Evolutionary conservation across 345 rosid genomes (phyloP).

Genomic region (Mangifera indica): DNA sequence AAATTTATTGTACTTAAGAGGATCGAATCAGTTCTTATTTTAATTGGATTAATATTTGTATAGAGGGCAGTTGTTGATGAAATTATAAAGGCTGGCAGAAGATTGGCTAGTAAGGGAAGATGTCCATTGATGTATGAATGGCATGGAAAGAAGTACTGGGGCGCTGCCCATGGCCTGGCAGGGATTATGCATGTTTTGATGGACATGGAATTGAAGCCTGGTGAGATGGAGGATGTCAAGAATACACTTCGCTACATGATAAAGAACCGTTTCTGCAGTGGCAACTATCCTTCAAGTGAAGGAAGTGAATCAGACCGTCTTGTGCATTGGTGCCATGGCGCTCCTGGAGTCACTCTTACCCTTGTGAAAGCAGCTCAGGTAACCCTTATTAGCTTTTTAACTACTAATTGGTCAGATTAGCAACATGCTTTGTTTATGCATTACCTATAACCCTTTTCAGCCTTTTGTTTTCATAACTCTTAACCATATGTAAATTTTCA

Average conservation of each 20-base stretch:
- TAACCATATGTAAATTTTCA: slow-evolving; percentile 23
- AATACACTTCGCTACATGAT: slow-evolving; percentile 61
- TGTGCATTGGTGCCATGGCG: slow-evolving; percentile 81
- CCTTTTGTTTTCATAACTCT: background rate
- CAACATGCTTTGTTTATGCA: background rate
- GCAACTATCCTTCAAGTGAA: slow-evolving; percentile 66
- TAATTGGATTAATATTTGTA: slow-evolving; percentile 18
- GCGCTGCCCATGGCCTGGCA: slow-evolving; percentile 74
- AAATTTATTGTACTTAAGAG: background rate
- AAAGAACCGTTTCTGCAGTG: slow-evolving; percentile 51
- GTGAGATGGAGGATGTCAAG: slow-evolving; percentile 63
- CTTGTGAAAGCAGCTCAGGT: slow-evolving; percentile 72
- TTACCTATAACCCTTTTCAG: background rate
- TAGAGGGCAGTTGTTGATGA: slow-evolving; percentile 58
- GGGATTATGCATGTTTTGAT: slow-evolving; percentile 69
- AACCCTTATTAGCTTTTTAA: background rate
- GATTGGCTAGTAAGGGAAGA: slow-evolving; percentile 36
- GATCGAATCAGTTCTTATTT: background rate
- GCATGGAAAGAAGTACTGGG: slow-evolving; percentile 76
- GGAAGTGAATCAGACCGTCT: slow-evolving; percentile 52
- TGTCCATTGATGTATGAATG: slow-evolving; percentile 75
- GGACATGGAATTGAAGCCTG: slow-evolving; percentile 61
- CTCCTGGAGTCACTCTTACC: slow-evolving; percentile 66
- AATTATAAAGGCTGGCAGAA: slow-evolving; percentile 52
- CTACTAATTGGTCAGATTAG: background rate